Base-by-base conservation (phyloP, 441 rosid genomes). In the Pelargonium cotyledonis region DNA sequence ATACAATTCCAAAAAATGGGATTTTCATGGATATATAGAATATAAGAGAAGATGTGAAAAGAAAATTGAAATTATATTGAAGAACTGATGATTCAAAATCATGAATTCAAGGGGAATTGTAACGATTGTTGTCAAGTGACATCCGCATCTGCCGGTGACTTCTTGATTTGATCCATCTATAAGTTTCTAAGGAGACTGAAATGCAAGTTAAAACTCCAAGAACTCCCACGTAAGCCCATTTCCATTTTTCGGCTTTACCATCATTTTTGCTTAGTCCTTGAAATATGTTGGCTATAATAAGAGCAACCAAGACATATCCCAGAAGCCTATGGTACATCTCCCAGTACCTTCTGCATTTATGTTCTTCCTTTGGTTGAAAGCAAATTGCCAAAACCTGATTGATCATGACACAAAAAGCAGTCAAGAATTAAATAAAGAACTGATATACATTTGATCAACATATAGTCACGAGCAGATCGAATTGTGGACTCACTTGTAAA, bases 221-320 rank as follows among this genome's bases (percentile, higher is more conserved):
- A 14, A 80, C 5, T 15, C 77, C 83, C 15, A 73, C 74, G 65
- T 80, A 80, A 35, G 18, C 16, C 84, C 82, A 75, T 73, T 67
- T 80, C 86, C 84, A 77, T 55, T 14, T 77, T 23, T 63, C 76
- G 6, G 71, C 61, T 72, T 73, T 79, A 1, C 51, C 72, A 16
- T 65, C 75, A 55, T 69, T 65, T 11, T 8, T 60, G 18, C 31
- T 4, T 4, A 70, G 46, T 41, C 81, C 84, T 68, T 73, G 23
- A 16, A 77, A 79, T 55, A 79, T 75, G 61, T 71, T 75, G 19
- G 74, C 79, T 47, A 75, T 58, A 26, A 70, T 80, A 41, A 76
- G 67, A 46, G 67, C 74, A 41, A 78, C 65, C 70, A 80, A 11
- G 1, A 72, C 69, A 65, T 72, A 80, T 14, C 86, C 83, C 15